Conservation (phyloP, 176 grass and related monocot species). For the Carex kokanica region DNA sequence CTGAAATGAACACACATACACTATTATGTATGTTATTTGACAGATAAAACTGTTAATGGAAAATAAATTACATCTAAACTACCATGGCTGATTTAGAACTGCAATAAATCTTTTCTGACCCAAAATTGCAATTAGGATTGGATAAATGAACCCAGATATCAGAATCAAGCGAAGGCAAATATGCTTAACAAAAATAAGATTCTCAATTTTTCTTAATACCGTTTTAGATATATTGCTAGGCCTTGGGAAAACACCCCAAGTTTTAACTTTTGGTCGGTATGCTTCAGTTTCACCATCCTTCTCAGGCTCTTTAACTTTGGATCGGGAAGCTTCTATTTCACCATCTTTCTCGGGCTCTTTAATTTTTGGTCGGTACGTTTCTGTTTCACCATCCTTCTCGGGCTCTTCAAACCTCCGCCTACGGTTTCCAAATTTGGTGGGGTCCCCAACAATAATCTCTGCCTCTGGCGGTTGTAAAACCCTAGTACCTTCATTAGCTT, state of each 20-base stretch:
- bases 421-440: slow-evolving; percentile 35
- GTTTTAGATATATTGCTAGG: slow-evolving; percentile 44
- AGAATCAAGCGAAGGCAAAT: neutral
- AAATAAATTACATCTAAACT: neutral
- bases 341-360: slow-evolving; percentile 20
- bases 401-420: slow-evolving; percentile 10
- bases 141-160: slow-evolving; percentile 10
- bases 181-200: neutral
- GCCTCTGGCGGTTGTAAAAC: slow-evolving; percentile 29
- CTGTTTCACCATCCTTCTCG: slow-evolving; percentile 11
- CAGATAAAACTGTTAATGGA: neutral
- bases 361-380: slow-evolving; percentile 32
- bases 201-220: slow-evolving; percentile 31
- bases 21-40: neutral
- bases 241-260: slow-evolving; percentile 54
- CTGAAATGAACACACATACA: slow-evolving; percentile 31
- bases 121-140: neutral
- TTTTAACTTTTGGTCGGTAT: slow-evolving; percentile 46
- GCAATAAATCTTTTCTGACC: neutral
- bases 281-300: neutral
- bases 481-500: slow-evolving; percentile 26
- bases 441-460: slow-evolving; percentile 44
- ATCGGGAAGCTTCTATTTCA: slow-evolving; percentile 11
- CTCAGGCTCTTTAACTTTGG: slow-evolving; percentile 21
- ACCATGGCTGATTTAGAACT: neutral